Evolutionary conservation across 2,329 filamentous ascomycete species (phyloP).

Genomic region (Blastomyces gilchristii): DNA sequence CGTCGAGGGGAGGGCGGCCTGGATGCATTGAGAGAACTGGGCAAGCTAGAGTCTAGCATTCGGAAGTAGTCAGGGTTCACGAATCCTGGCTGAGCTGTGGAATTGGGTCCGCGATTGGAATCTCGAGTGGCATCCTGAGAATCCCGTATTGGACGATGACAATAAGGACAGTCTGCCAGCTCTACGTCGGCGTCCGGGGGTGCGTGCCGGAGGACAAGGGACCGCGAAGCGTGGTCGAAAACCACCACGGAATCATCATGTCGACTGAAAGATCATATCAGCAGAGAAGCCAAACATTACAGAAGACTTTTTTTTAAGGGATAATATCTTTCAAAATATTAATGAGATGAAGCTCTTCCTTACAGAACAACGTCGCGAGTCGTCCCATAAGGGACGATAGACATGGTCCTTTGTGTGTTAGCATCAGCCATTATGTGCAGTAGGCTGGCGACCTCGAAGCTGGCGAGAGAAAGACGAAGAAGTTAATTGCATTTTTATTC

Average conservation of each 20-base stretch:
- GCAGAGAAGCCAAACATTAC: neutral
- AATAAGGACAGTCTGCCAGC: constrained; percentile 72
- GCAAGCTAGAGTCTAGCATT: constrained; percentile 61
- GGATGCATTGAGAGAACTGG: constrained; percentile 17
- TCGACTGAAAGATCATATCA: constrained; percentile 48
- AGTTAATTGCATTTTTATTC: constrained; percentile 10
- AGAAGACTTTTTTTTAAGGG: neutral
- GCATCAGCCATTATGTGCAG: constrained; percentile 13
- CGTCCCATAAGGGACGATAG: constrained; percentile 33
- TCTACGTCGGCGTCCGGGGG: constrained; percentile 43
- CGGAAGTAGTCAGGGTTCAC: constrained; percentile 91
- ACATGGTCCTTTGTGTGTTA: constrained; percentile 25
- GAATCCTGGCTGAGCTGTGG: constrained; percentile 49
- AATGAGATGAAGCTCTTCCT: constrained; percentile 16
- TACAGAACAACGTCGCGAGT: constrained; percentile 39
- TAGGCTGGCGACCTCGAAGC: constrained; percentile 5
- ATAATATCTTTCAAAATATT: neutral
- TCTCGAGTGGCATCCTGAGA: constrained; percentile 32
- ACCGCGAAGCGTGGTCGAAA: constrained; percentile 72
- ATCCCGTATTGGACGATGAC: constrained; percentile 60
- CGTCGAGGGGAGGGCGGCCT: constrained; percentile 41
- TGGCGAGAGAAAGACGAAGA: neutral
- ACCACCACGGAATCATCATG: constrained; percentile 89
- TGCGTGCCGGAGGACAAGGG: constrained; percentile 67
- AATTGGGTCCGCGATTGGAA: constrained; percentile 22